A percentile compares a stretch with the other conserved stretches of the same genome.
Evolutionary conservation across 495 filamentous ascomycete genomes (phyloP).

Genomic region (Podospora pseudoanserina): DNA sequence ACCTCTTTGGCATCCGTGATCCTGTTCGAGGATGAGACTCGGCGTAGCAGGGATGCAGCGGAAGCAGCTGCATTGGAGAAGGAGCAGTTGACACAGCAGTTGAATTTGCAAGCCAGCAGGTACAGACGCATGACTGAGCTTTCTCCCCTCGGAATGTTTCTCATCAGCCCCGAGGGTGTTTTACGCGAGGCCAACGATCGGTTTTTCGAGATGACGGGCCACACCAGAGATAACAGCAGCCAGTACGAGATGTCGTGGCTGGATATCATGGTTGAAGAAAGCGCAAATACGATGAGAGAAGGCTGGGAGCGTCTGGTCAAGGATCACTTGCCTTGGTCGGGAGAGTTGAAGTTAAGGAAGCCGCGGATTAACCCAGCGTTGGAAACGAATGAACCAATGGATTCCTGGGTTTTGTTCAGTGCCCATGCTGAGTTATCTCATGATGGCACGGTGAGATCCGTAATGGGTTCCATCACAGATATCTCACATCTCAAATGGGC

Average conservation of each 20-base stretch:
- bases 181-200: constrained; percentile 35
- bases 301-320: constrained; percentile 56
- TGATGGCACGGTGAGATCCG: constrained; percentile 54
- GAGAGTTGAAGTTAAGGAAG: constrained; percentile 59
- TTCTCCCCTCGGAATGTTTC: constrained; percentile 36
- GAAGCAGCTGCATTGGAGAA: constrained; percentile 55
- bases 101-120: constrained; percentile 42
- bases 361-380: constrained; percentile 49
- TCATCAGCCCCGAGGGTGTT: constrained; percentile 34
- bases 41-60: constrained; percentile 52
- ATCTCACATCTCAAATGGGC: constrained; percentile 54
- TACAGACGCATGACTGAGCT: constrained; percentile 37
- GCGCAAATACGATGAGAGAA: constrained; percentile 55
- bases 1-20: constrained; percentile 60
- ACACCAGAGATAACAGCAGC: constrained; percentile 22
- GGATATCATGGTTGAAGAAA: constrained; percentile 33
- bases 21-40: constrained; percentile 59
- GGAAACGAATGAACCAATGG: constrained; percentile 34
- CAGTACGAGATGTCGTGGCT: constrained; percentile 34
- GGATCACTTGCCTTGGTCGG: constrained; percentile 48
- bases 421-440: constrained; percentile 56
- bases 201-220: constrained; percentile 37
- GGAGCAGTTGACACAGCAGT: constrained; percentile 52
- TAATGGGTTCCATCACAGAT: constrained; percentile 57
- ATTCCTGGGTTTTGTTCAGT: constrained; percentile 63